Base-by-base conservation (phyloP, 345 rosid species). In the Diplotaxis tenuifolia region DNA sequence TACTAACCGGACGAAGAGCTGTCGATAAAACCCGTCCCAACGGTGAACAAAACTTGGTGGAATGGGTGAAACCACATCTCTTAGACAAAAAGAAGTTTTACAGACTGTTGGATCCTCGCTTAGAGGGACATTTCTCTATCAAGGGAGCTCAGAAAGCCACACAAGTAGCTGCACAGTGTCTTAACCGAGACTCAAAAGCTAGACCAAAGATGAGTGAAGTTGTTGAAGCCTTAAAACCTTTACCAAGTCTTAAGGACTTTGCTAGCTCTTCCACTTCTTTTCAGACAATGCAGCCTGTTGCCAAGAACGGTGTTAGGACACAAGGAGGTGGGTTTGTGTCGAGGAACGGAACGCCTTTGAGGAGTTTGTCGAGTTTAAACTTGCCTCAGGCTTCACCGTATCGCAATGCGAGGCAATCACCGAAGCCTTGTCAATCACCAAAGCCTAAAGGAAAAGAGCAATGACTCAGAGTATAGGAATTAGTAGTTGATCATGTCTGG, bases 131-230 rank as follows among this genome's bases (percentile, higher is more conserved):
- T 81, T 94, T 87, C 81, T 94, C 97, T 0, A 84, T 91, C 68
- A 91, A 88, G 71, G 98, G 95, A 14, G 90, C 95, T 67, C 96
- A 88, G 81, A 91, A 91, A 75, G 95, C 96, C 10, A 75, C 88
- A 29, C 95, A 91, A 75, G 76, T 94, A 49, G 93, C 97, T 1
- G 86, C 90, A 0, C 95, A 84, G 27, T 94, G 98, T 72, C 97
- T 94, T 67, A 87, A 90, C 83, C 87, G 97, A 63, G 98, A 94
- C 78, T 95, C 95, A 6, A 94, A 88, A 83, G 81, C 83, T 78
- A 87, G 98, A 78, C 98, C 98, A 1, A 85, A 82, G 62, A 94
- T 94, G 98, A 87, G 88, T 71, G 97, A 89, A 76, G 93, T 94
- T 60, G 90, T 94, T 0, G 95, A 87, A 72, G 75, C 82, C 2